phyloP scores from a whole-genome alignment of 2,329 filamentous ascomycete species.

The Claviceps sorghi region DNA sequence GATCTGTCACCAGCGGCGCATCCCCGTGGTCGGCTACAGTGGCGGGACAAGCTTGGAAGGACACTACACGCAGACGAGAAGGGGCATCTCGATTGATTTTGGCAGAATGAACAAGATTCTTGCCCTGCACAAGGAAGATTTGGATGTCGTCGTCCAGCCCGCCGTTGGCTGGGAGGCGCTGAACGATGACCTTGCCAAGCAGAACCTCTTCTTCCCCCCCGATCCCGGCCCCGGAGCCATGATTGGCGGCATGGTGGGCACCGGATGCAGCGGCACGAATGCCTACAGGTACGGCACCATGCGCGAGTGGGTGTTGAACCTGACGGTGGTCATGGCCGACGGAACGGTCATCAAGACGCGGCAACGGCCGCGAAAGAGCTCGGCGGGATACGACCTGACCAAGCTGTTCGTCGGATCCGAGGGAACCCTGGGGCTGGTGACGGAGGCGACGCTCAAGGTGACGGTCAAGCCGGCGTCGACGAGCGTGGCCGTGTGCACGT shows the following conservation, averaged over 20 bases:
- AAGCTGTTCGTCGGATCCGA: slow-evolving; percentile 82
- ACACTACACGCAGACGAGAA: slow-evolving; percentile 69
- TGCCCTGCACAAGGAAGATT: slow-evolving; percentile 58
- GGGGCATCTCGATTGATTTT: slow-evolving; percentile 79
- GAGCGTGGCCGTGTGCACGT: slow-evolving; percentile 60
- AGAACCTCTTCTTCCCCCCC: slow-evolving; percentile 80
- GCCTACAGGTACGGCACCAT: slow-evolving; percentile 88
- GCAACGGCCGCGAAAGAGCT: slow-evolving; percentile 77
- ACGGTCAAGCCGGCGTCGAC: slow-evolving; percentile 67
- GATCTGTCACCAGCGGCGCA: slow-evolving; percentile 63
- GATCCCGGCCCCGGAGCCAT: slow-evolving; percentile 83
- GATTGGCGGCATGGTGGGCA: slow-evolving; percentile 82
- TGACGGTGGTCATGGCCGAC: slow-evolving; percentile 82
- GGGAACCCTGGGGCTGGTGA: slow-evolving; percentile 80
- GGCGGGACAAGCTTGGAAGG: slow-evolving; percentile 85
- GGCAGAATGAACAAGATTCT: slow-evolving; percentile 71
- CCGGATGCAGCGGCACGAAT: slow-evolving; percentile 64
- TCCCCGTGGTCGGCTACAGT: slow-evolving; percentile 76
- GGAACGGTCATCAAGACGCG: slow-evolving; percentile 81
- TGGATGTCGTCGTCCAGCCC: slow-evolving; percentile 64
- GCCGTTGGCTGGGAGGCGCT: slow-evolving; percentile 77
- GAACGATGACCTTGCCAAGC: slow-evolving; percentile 59
- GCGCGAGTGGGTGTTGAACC: slow-evolving; percentile 78
- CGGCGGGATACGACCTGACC: slow-evolving; percentile 83
- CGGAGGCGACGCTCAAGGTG: slow-evolving; percentile 78